phyloP scores from a whole-genome alignment of 2,329 filamentous ascomycete species.

The Stachybotrys elegans region DNA sequence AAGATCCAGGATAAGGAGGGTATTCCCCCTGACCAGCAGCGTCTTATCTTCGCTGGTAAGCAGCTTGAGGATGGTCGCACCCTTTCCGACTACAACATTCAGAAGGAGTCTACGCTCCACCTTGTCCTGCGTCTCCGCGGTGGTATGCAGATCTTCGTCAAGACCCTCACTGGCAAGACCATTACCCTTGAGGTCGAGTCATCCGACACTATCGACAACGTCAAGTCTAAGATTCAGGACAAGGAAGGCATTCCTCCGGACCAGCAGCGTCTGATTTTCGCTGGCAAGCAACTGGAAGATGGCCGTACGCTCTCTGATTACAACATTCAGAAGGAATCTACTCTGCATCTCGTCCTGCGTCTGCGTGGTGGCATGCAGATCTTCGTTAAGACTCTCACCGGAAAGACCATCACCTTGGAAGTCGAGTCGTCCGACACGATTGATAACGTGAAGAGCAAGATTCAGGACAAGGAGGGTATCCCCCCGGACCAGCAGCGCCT shows the following conservation, averaged over 20 bases:
- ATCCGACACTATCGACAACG: constrained; percentile 88
- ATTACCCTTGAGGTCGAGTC: constrained; percentile 90
- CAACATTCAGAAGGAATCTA: constrained; percentile 94
- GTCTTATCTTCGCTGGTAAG: constrained; percentile 92
- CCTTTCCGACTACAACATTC: constrained; percentile 89
- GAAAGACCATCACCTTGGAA: constrained; percentile 91
- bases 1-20: constrained; percentile 99
- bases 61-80: constrained; percentile 92
- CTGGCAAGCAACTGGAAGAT: constrained; percentile 90
- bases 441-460: constrained; percentile 96
- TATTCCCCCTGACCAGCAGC: constrained; percentile 92
- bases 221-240: constrained; percentile 89
- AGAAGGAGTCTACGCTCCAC: constrained; percentile 86
- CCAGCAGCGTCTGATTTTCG: constrained; percentile 90
- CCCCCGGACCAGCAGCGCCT: constrained; percentile 93
- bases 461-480: constrained; percentile 97
- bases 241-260: constrained; percentile 93
- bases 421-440: constrained; percentile 89
- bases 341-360: constrained; percentile 74
- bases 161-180: constrained; percentile 87
- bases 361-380: constrained; percentile 78
- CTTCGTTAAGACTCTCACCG: constrained; percentile 78
- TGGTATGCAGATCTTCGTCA: constrained; percentile 87
- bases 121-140: constrained; percentile 82
- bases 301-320: constrained; percentile 89